Conservation (phyloP, 176 grass and related monocot genomes). For the Phoenix dactylifera region DNA sequence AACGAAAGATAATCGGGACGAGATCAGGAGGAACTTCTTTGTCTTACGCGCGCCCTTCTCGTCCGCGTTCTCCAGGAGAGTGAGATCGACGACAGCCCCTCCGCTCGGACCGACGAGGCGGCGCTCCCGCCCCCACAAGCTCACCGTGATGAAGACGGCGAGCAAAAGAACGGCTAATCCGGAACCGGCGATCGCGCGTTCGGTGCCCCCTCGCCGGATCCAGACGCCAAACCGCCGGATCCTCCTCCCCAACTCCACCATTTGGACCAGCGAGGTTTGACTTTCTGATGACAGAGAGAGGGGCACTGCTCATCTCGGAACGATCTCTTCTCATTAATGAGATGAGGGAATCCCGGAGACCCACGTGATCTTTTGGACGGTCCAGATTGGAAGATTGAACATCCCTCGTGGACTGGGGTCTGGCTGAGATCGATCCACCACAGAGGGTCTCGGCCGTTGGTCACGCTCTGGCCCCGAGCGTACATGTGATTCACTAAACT, state of each 20-base stretch:
- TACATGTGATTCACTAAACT: too few species aligned
- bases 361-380: too few species aligned
- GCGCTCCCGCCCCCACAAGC: slow-evolving; percentile 20
- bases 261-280: too few species aligned
- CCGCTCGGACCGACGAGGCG: slow-evolving; percentile 11
- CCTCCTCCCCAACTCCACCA: background rate
- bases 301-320: too few species aligned
- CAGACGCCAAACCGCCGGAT: slow-evolving; percentile 38
- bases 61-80: slow-evolving; percentile 38
- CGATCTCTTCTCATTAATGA: too few species aligned
- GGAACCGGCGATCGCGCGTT: slow-evolving; percentile 18
- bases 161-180: slow-evolving; percentile 19
- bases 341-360: too few species aligned
- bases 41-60: slow-evolving; percentile 69
- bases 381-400: too few species aligned
- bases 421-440: too few species aligned
- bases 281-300: too few species aligned
- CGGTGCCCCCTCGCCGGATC: slow-evolving; percentile 45
- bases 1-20: background rate
- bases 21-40: background rate
- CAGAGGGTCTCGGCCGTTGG: too few species aligned
- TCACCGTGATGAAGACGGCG: slow-evolving; percentile 6
- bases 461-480: too few species aligned
- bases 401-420: too few species aligned
- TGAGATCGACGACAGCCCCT: slow-evolving; percentile 53